Evolutionary conservation across 768 basidiomycete genomes (phyloP).

Genomic region (Arthromyces matolae): DNA sequence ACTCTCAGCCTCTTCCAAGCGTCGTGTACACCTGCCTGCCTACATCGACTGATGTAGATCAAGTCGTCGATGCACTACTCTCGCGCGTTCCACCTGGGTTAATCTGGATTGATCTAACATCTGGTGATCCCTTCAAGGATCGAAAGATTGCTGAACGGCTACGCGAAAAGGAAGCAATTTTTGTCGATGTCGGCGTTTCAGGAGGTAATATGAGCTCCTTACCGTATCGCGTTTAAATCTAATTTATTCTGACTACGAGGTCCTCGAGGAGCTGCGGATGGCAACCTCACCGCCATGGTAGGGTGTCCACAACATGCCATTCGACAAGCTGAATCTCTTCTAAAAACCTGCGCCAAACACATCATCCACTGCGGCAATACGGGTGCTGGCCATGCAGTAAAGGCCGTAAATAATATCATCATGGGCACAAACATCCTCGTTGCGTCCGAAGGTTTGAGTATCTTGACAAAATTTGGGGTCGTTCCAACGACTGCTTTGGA

Average conservation of each 20-base stretch:
- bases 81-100: slow-evolving; percentile 2
- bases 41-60: slow-evolving; percentile 6
- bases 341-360: neutral
- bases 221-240: neutral
- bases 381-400: slow-evolving; percentile 10
- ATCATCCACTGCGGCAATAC: slow-evolving; percentile 9
- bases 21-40: slow-evolving; percentile 11
- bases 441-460: slow-evolving; percentile 9
- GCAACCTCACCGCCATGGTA: slow-evolving; percentile 10
- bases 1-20: slow-evolving; percentile 4
- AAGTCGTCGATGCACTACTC: neutral
- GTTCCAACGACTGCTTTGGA: neutral
- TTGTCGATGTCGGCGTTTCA: slow-evolving; percentile 8
- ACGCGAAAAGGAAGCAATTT: neutral
- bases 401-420: slow-evolving; percentile 12
- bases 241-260: neutral
- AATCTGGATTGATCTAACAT: slow-evolving; percentile 11
- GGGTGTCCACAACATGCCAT: slow-evolving; percentile 6
- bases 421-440: slow-evolving; percentile 6
- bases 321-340: neutral
- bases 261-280: slow-evolving; percentile 8
- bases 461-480: slow-evolving; percentile 10
- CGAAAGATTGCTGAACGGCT: slow-evolving; percentile 1
- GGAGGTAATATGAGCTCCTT: neutral
- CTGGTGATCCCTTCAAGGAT: slow-evolving; percentile 6